phyloP scores from a whole-genome alignment of 306 rosid species.

The peach (Prunus persica) region DNA sequence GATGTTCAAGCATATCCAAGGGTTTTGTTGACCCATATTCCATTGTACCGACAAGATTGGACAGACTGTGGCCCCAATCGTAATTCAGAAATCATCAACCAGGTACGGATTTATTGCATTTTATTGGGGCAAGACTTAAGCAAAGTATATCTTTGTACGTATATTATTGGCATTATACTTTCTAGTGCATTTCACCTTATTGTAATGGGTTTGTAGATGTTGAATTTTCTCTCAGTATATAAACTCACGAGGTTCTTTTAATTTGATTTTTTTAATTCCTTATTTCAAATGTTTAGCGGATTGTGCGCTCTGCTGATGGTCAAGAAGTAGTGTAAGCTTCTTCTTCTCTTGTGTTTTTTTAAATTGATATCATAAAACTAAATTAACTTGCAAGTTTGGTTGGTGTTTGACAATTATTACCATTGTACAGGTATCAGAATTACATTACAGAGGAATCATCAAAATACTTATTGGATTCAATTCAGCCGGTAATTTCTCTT shows the following conservation, averaged over 20 bases:
- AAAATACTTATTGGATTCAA: conserved; percentile 46
- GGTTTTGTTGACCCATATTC: conserved; percentile 81
- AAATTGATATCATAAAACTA: background rate
- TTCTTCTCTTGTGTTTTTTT: conserved; percentile 24
- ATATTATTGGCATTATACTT: background rate
- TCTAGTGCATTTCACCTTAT: background rate
- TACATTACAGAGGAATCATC: conserved; percentile 60
- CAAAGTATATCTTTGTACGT: conserved; percentile 4
- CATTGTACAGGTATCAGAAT: conserved; percentile 57
- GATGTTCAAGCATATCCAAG: conserved; percentile 50
- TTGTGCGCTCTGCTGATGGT: conserved; percentile 25
- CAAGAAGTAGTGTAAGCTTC: conserved; percentile 51
- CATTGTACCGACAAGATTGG: conserved; percentile 59
- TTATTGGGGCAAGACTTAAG: conserved; percentile 3
- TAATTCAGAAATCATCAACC: conserved; percentile 58
- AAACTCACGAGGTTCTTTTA: conserved; percentile 23
- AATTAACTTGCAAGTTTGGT: conserved; percentile 1
- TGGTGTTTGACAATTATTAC: conserved; percentile 23
- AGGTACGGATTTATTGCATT: conserved; percentile 42
- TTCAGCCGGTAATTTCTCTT: conserved; percentile 55
- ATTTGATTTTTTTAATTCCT: background rate
- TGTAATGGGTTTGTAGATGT: conserved; percentile 15
- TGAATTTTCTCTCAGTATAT: conserved; percentile 24
- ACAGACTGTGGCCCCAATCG: conserved; percentile 71
- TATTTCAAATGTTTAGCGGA: conserved; percentile 39